Base-by-base conservation (phyloP, 352 stramenopile genomes). In the Phytopythium cucurbitacearum region DNA sequence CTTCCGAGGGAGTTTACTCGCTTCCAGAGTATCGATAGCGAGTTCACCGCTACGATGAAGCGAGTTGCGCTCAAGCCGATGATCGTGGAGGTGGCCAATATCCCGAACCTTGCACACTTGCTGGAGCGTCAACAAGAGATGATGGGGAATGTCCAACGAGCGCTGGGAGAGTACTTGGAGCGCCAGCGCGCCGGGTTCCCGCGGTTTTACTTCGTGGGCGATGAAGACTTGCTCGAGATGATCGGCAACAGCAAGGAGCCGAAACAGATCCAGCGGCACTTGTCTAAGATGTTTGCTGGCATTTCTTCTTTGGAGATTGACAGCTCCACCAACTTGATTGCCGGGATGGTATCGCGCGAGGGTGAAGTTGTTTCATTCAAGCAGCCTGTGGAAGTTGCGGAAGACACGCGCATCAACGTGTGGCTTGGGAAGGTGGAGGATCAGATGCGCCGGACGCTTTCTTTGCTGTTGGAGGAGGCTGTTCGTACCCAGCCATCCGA, bases 121-220 rank as follows among this genome's bases (percentile, higher is more conserved):
- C 73, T 98, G 28, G 93, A 98, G 51, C 74, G 94, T 34, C 94
- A 98, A 56, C 83, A 98, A 71, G 87, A 98, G 62, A 94, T 99
- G 61, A 98, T 99, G 93, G 89, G 80, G 5, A 98, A 99, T n/a
- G 98, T 99, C 34, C 97, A 99, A 68, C 97, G 98, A 65, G 96
- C 97, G n/a, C 77, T 99, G 7, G 97, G 98, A 55, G 95, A 99
- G 60, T 99, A 99, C 67, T 81, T 99, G 7, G 97, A 99, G 67
- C 98, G 96, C 12, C 97, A 99, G 72, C 87, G 97, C 40, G 90
- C 85, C 48, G 89, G 91, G 41, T 98, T 99, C 57, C 89, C 69
- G 66, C 94, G 98, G n/a, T 99, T 99, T 67, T 99, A 99, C 69
- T 99, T 99, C 60, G 87, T 99, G 9, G 98, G 97, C 45, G 97